phyloP scores from a whole-genome alignment of 1,139 yeast genomes.

The Meyerozyma smithsonii region DNA sequence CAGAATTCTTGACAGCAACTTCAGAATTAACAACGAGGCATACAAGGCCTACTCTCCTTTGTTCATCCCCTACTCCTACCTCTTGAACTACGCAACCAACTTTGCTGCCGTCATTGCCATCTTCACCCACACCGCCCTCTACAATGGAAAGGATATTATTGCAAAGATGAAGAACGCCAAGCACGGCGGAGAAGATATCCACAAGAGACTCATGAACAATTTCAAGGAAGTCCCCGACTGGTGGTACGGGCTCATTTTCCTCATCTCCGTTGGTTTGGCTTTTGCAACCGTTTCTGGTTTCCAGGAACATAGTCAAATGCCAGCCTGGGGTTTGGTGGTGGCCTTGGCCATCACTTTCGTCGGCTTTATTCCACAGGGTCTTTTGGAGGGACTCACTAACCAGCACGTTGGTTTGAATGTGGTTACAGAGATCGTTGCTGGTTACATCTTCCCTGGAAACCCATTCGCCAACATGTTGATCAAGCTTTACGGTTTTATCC shows the following conservation, averaged over 20 bases:
- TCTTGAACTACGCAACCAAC: constrained; percentile 34
- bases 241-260: constrained; percentile 32
- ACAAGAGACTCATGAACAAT: constrained; percentile 31
- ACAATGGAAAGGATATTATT: constrained; percentile 35
- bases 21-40: constrained; percentile 18
- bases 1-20: constrained; percentile 15
- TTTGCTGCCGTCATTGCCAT: constrained; percentile 38
- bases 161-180: constrained; percentile 20
- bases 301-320: constrained; percentile 23
- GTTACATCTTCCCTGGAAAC: constrained; percentile 27
- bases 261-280: constrained; percentile 25
- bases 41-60: constrained; percentile 31
- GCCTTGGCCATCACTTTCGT: constrained; percentile 27
- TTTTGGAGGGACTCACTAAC: constrained; percentile 33
- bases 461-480: constrained; percentile 32
- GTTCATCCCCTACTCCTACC: constrained; percentile 33
- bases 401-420: constrained; percentile 36
- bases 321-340: constrained; percentile 32
- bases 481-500: constrained; percentile 29
- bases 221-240: constrained; percentile 36
- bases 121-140: constrained; percentile 32
- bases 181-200: constrained; percentile 35
- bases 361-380: constrained; percentile 32
- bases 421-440: constrained; percentile 30
- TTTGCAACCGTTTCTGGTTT: constrained; percentile 24